phyloP scores from a whole-genome alignment of 768 basidiomycete species.

The Daedalea quercina region DNA sequence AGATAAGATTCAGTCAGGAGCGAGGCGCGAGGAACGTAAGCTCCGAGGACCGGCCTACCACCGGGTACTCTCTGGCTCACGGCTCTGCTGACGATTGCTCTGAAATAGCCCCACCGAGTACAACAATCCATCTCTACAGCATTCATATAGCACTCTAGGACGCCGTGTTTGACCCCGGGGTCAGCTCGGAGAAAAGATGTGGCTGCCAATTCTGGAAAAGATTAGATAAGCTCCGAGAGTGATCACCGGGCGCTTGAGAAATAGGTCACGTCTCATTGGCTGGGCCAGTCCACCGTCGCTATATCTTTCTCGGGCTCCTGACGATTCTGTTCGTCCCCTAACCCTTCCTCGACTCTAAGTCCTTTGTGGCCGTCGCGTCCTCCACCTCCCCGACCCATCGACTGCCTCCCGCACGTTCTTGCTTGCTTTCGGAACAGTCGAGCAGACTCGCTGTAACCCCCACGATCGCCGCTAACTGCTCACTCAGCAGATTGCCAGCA shows the following conservation, averaged over 20 bases:
- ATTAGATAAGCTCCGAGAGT: constrained; percentile 1
- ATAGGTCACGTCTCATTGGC: neutral
- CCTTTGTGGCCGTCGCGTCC: neutral
- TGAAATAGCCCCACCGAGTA: neutral
- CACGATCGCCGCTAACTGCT: neutral
- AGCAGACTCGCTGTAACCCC: neutral
- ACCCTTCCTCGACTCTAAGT: neutral
- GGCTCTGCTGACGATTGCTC: neutral
- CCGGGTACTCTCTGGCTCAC: neutral
- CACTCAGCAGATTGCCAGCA: neutral
- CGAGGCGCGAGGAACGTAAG: neutral
- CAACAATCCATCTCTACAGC: no score
- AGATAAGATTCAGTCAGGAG: constrained; percentile 5
- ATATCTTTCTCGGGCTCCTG: constrained; percentile 3
- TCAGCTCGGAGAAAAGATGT: neutral
- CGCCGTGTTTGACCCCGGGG: neutral
- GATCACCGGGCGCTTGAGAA: constrained; percentile 2
- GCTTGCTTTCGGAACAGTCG: neutral
- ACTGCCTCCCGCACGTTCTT: neutral
- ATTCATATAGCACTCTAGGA: no score
- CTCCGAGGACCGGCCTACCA: neutral
- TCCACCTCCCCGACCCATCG: neutral
- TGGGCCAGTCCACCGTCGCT: neutral
- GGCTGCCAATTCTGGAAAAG: neutral
- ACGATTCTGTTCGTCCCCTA: neutral